phyloP scores from a whole-genome alignment of 75 land plant species.

The Larix kaempferi region DNA sequence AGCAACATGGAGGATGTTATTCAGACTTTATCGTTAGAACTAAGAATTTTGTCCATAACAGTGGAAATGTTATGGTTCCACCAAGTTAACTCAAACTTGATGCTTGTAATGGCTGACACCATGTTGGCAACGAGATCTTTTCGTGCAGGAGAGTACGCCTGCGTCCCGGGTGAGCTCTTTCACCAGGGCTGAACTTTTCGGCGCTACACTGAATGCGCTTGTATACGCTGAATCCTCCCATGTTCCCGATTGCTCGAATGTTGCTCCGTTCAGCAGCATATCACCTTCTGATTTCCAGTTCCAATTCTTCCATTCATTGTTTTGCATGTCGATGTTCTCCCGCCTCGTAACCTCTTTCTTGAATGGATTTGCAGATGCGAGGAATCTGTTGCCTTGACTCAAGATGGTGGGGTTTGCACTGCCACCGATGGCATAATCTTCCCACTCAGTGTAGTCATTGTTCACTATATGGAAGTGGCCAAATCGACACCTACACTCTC shows the following conservation, averaged over 20 bases:
- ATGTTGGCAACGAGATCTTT: background rate
- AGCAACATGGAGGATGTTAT: no score
- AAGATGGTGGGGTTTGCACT: constrained; percentile 85
- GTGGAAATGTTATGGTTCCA: no score
- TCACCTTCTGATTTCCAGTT: constrained; percentile 84
- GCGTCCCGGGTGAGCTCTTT: constrained; percentile 45
- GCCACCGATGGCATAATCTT: constrained; percentile 92
- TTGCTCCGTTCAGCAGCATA: constrained; percentile 77
- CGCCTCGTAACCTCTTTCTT: constrained; percentile 67
- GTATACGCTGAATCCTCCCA: constrained; percentile 32
- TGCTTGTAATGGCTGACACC: no score
- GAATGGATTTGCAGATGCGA: constrained; percentile 24
- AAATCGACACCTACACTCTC: constrained; percentile 39
- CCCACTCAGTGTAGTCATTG: constrained; percentile 91
- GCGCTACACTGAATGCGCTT: constrained; percentile 52
- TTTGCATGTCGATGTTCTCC: constrained; percentile 31
- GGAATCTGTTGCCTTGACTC: constrained; percentile 84
- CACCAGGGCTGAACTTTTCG: constrained; percentile 48
- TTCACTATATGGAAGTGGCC: constrained; percentile 91
- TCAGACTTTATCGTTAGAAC: no score
- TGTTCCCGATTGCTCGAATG: constrained; percentile 61
- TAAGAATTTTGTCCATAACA: no score
- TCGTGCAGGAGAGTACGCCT: constrained; percentile 34
- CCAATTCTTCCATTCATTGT: constrained; percentile 60
- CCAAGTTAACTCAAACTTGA: no score